Evolutionary conservation across 176 grass and related monocot genomes (phyloP), one percentile per base, ranked within the genome.

Genomic region (Leersia perrieri): DNA sequence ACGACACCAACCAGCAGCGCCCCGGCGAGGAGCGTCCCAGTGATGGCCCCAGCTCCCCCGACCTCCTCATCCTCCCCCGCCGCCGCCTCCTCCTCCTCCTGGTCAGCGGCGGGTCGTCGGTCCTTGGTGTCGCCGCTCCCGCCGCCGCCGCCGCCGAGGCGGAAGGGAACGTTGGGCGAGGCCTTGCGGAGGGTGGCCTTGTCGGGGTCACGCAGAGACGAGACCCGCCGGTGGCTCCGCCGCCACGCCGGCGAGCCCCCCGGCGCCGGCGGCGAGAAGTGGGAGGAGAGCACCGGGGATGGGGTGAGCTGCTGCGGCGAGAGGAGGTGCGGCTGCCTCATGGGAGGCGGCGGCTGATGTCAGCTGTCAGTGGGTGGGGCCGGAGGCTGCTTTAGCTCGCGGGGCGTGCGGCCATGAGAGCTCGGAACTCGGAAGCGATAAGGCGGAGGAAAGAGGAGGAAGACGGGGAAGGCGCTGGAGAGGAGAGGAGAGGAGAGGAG

Each of bases 161-260:
- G 94, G 82, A 95, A 80, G 33, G 89, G 96, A 61, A 87, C 57
- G 68, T 95, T 91, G 63, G 86, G 80, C 55, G 96, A 93, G 29
- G 96, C 89, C 82, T 93, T 95, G 53, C 92, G 88, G 31, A 90
- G 82, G 80, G 90, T 90, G 81, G 71, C 49, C 90, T 95, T 99
- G 82, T 95, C 82, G 38, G 88, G 73, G 57, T 99, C 96, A 61
- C 86, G 74, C 45, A 95, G 87, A 57, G 92, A 95, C 14, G 86
- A 95, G 62, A 91, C 38, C 45, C 74, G 35, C 47, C 73, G 55
- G 64, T 73, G 72, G 38, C 73, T 64, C 40, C 84, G 70, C 49
- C 63, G 78, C 74, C 89, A 80, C 49, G 49, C 49, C 5, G 80
- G 80, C 70, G 82, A 73, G 68, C 72, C 34, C 44, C 80, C 76